phyloP scores from a whole-genome alignment of 2,329 filamentous ascomycete genomes.

The Talaromyces sp. region DNA sequence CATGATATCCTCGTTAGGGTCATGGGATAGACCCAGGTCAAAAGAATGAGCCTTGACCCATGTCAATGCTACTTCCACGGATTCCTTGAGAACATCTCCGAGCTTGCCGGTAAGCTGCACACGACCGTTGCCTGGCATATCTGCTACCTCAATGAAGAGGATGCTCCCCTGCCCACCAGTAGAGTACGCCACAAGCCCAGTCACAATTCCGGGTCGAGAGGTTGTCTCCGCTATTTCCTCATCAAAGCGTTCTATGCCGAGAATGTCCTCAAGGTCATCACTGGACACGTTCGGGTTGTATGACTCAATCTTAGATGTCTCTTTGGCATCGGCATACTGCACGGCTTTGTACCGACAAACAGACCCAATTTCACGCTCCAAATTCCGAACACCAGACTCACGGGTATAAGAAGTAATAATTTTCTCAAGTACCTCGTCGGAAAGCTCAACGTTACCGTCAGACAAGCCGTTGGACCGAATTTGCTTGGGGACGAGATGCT shows the following conservation, averaged over 20 bases:
- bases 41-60: conserved; percentile 98
- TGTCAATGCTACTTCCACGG: conserved; percentile 87
- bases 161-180: conserved; percentile 91
- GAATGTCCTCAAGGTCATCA: conserved; percentile 79
- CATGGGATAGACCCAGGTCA: conserved; percentile 75
- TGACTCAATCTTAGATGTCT: conserved; percentile 58
- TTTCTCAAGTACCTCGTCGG: conserved; percentile 81
- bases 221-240: conserved; percentile 90
- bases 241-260: conserved; percentile 89
- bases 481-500: conserved; percentile 95
- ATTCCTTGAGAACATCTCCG: conserved; percentile 94
- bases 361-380: conserved; percentile 90
- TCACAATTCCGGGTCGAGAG: conserved; percentile 81
- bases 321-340: conserved; percentile 84
- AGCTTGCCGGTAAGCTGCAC: conserved; percentile 96
- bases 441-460: conserved; percentile 67
- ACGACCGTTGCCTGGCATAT: conserved; percentile 88
- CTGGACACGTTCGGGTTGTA: conserved; percentile 71
- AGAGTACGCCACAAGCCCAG: conserved; percentile 90
- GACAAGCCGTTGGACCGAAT: conserved; percentile 81
- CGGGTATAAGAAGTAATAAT: conserved; percentile 96
- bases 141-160: conserved; percentile 94
- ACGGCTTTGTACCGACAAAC: conserved; percentile 95
- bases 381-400: conserved; percentile 89
- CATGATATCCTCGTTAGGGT: conserved; percentile 88